Percentiles rank a stretch among this genome's conserved stretches.
Evolutionary conservation across 208 protist genomes (phyloP).

Genomic region (Crithidia expoeki): DNA sequence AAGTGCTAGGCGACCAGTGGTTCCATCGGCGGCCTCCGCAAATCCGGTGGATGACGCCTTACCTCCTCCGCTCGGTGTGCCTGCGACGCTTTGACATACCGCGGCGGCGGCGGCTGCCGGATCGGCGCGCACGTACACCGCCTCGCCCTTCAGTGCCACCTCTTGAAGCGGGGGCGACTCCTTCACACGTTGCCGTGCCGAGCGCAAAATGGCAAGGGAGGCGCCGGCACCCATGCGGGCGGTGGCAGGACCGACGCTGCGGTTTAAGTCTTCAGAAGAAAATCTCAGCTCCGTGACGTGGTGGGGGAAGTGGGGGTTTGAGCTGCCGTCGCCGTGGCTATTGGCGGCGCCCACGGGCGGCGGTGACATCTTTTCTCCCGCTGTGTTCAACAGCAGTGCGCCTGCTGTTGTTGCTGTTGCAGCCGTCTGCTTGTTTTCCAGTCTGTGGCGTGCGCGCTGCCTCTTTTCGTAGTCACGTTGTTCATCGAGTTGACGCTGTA

Average conservation of each 20-base stretch:
- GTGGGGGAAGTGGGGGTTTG: neutral
- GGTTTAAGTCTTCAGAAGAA: constrained; percentile 19
- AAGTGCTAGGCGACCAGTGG: neutral
- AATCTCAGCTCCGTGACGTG: constrained; percentile 15
- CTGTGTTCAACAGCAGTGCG: no score
- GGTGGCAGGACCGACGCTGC: constrained; percentile 12
- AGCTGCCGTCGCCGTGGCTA: neutral
- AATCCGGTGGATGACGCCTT: neutral
- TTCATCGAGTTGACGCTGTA: constrained; percentile 23
- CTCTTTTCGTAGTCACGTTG: constrained; percentile 11
- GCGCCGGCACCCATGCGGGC: constrained; percentile 11
- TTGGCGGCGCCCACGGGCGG: neutral
- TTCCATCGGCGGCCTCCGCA: neutral
- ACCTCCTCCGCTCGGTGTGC: neutral
- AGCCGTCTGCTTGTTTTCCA: neutral
- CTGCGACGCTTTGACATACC: neutral
- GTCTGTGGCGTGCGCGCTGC: constrained; percentile 5
- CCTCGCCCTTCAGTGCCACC: constrained; percentile 14
- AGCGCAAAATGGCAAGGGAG: constrained; percentile 18
- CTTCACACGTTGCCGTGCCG: constrained; percentile 17
- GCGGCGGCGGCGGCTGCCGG: neutral
- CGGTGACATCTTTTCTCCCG: neutral
- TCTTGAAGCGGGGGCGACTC: constrained; percentile 25
- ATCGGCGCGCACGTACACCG: constrained; percentile 33
- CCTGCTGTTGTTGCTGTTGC: neutral